Evolutionary conservation across 768 basidiomycete species (phyloP).

Genomic region (Boletus tylopilopsis): DNA sequence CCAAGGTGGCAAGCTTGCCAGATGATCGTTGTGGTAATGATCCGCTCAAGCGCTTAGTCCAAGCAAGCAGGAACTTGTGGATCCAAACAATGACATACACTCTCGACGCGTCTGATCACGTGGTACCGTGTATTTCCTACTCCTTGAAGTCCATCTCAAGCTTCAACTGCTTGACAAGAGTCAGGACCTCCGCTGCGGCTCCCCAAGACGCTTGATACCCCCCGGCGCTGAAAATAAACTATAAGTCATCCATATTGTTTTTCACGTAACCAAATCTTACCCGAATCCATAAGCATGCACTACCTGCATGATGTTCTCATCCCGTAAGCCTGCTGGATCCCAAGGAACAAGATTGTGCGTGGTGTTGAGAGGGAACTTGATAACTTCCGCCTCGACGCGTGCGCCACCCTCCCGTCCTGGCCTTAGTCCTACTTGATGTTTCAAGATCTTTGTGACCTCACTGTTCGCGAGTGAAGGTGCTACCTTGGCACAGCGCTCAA

Average conservation of each 20-base stretch:
- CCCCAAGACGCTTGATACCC: constrained; percentile 45
- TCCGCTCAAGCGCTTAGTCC: neutral
- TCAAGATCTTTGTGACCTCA: constrained; percentile 40
- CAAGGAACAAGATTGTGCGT: constrained; percentile 15
- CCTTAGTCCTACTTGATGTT: constrained; percentile 57
- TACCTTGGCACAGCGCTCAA: constrained; percentile 41
- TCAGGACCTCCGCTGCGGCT: constrained; percentile 37
- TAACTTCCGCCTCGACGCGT: constrained; percentile 48
- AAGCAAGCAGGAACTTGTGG: neutral
- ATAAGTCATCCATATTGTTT: constrained; percentile 5
- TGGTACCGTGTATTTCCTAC: constrained; percentile 25
- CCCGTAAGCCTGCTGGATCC: constrained; percentile 17
- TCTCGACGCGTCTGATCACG: constrained; percentile 30
- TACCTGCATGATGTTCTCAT: constrained; percentile 32
- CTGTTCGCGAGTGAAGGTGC: constrained; percentile 33
- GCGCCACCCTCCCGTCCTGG: constrained; percentile 55
- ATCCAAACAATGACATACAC: constrained; percentile 28
- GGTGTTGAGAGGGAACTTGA: constrained; percentile 33
- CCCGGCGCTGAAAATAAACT: constrained; percentile 23
- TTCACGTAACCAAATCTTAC: constrained; percentile 19
- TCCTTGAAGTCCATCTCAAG: neutral
- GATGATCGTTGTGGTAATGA: constrained; percentile 8
- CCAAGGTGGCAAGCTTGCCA: constrained; percentile 15
- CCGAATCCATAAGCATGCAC: constrained; percentile 64
- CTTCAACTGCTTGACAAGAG: constrained; percentile 17